phyloP scores from a whole-genome alignment of 176 grass and related monocot species.

The Otatea glauca region DNA sequence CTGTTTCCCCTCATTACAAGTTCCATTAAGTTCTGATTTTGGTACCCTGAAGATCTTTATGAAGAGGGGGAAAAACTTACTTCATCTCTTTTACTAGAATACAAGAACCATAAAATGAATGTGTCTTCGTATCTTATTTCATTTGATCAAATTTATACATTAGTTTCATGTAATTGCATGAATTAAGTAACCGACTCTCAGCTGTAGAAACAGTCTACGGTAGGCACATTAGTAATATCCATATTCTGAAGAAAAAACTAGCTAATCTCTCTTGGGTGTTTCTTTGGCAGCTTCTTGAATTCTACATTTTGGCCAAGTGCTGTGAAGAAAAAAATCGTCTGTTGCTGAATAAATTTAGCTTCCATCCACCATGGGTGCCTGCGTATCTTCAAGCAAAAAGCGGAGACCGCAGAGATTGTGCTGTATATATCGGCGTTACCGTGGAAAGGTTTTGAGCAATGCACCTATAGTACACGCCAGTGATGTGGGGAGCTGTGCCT shows the following conservation, averaged over 20 bases:
- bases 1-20: not conserved
- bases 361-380: conserved; percentile 62
- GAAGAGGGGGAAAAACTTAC: not conserved
- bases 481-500: conserved; percentile 47
- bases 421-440: conserved; percentile 57
- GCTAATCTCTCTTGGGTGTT: conserved; percentile 32
- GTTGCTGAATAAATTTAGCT: conserved; percentile 25
- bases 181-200: not conserved
- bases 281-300: conserved; percentile 45
- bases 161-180: conserved; percentile 3
- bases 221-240: not conserved
- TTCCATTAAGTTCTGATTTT: not conserved
- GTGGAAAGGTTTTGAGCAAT: conserved; percentile 68
- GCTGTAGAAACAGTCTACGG: not conserved
- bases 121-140: too few relatives aligned
- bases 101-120: not conserved
- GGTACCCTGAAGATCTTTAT: conserved; percentile 22
- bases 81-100: not conserved
- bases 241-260: not conserved
- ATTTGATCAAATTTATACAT: too few relatives aligned
- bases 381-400: conserved; percentile 63
- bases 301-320: conserved; percentile 25
- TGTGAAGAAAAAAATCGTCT: conserved; percentile 33
- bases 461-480: conserved; percentile 47
- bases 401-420: conserved; percentile 49